Evolutionary conservation across 2,329 filamentous ascomycete species (phyloP).

Genomic region (Annulohypoxylon truncatum): DNA sequence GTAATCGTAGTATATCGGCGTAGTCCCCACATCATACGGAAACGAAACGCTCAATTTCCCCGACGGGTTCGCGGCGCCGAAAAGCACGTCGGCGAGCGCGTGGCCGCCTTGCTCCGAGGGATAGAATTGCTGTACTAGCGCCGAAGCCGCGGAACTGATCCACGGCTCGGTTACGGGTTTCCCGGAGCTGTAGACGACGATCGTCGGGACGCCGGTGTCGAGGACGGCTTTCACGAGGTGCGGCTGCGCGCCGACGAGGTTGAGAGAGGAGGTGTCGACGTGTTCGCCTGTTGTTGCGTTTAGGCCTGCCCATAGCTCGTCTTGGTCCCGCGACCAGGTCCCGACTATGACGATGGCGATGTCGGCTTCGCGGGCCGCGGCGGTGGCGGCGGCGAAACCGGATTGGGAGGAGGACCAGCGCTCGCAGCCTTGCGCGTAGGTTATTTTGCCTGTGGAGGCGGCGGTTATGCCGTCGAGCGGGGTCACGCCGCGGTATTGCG

Average conservation of each 20-base stretch:
- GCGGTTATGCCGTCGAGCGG: conserved; percentile 76
- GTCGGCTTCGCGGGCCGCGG: conserved; percentile 73
- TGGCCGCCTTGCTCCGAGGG: conserved; percentile 75
- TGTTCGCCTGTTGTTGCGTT: conserved; percentile 83
- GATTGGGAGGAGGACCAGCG: conserved; percentile 76
- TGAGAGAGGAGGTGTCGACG: conserved; percentile 72
- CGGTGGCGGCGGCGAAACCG: conserved; percentile 74
- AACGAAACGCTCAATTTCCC: conserved; percentile 75
- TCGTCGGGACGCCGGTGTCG: conserved; percentile 73
- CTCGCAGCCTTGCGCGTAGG: conserved; percentile 77
- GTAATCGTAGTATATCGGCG: conserved; percentile 79
- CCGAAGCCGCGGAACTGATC: conserved; percentile 73
- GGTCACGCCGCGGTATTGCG: conserved; percentile 73
- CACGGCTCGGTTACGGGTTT: conserved; percentile 80
- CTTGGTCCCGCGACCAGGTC: conserved; percentile 80
- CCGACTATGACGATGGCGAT: conserved; percentile 79
- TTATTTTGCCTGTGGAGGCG: conserved; percentile 69
- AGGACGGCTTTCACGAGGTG: conserved; percentile 74
- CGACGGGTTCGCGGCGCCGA: conserved; percentile 72
- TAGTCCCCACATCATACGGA: conserved; percentile 73
- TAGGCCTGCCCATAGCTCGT: conserved; percentile 74
- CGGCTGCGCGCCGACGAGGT: conserved; percentile 77
- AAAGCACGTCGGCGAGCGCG: conserved; percentile 74
- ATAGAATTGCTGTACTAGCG: conserved; percentile 80
- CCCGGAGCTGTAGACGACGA: conserved; percentile 75